Evolutionary conservation across 306 rosid genomes (phyloP), one percentile per base, ranked within the genome.

Genomic region (Cicer judaicum): DNA sequence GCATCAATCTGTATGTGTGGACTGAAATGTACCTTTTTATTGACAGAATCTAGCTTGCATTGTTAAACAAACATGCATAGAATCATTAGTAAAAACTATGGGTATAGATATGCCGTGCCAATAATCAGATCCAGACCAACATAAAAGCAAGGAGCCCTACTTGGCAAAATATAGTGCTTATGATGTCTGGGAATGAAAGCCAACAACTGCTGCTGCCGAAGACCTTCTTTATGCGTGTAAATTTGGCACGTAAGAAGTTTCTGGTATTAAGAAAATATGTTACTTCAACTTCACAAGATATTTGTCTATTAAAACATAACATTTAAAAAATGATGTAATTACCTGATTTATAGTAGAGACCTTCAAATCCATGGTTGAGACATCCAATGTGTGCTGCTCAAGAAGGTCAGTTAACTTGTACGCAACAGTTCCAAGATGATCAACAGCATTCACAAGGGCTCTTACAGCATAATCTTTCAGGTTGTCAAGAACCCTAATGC

Each of bases 401-500:
- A 94, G 84, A 78, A 94, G 93, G 76, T 94, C 96, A 10, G 93
- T 90, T 74, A 94, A 88, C 81, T 94, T 94, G 95, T 82, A 94
- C 67, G 97, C 99, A 4, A 94, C 97, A 7, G 99, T 94, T 79
- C 99, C 99, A 72, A 94, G 96, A 89, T 94, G 97, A 85, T 94
- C 99, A 74, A 94, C 97, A 59, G 97, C 99, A 74, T 93, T 93
- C 42, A 93, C 97, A 69, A 93, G 94, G 76, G 98, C 97, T 68
- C 90, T 89, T 19, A 89, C 92, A 75, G 94, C 92, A 84, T 91
- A 94, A 86, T 90, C 97, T 80, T 94, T 94, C 85, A 94, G 85
- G 85, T 94, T 94, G 66, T 94, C 97, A 74, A 94, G 86, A 14
- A 91, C 96, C 97, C 97, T 94, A 77, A 52, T 59, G 34, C 64